Base-by-base conservation (phyloP, 2,329 filamentous ascomycete species). In the Calonectria fujianensis region DNA sequence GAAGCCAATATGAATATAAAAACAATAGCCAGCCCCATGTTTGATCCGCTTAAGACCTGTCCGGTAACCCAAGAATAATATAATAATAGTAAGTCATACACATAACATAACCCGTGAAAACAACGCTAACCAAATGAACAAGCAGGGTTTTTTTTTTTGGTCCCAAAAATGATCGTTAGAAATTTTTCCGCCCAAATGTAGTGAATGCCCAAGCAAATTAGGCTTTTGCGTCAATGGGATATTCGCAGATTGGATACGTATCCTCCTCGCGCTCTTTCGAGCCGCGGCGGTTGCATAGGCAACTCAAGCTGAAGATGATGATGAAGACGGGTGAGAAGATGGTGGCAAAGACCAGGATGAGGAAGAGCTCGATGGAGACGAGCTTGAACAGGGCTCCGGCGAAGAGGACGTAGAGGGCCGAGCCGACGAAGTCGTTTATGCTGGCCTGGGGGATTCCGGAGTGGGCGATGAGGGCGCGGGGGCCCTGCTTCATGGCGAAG, bases 401-500 rank as follows among this genome's bases (percentile, higher is more conserved):
- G 31, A 77, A 77, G 16, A 76, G 24, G 5, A 76, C 70, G 27
- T 66, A 74, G 13, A 77, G 50, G 0, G 68, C 69, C 14, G 72
- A 59, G 18, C 76, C 75, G 16, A 77, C 27, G 37, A 75, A 75
- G 2, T 64, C 68, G n/a, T 63, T 31, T 54, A 73, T 66, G 31
- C 69, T 65, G 37, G 70, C 70, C 29, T 76, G 76, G 29, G 63
- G 57, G 5, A 76, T 72, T 45, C 64, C 70, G 7, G 74, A 76
- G 31, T 67, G 24, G 41, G 71, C 37, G 41, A 77, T 75, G 9
- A 77, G 51, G 6, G 57, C 70, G 16, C 76, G 76, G 31, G 76
- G 76, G 1, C 76, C 76, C 18, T 70, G 41, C 54, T 77, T 73
- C 74, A 76, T 76, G 39, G 72, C 75, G 41, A 65, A 74, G 45